Conservation (phyloP, 1,139 yeast species). For the Scheffersomyces parashehatae region DNA sequence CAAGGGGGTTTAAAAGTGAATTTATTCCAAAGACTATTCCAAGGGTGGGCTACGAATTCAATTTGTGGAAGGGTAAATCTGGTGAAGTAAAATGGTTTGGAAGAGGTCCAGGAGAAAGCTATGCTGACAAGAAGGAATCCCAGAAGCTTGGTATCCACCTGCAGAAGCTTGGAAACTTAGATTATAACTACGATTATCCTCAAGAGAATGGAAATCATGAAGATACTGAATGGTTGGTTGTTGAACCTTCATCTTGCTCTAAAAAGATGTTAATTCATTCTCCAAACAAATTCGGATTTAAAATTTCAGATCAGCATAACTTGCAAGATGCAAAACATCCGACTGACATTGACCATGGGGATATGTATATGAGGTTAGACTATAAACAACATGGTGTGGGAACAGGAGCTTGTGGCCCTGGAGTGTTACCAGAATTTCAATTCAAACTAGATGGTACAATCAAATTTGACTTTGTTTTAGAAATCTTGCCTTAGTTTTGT, state of each 20-base stretch:
- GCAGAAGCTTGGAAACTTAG: constrained; percentile 14
- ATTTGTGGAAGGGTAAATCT: constrained; percentile 7
- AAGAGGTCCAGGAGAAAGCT: constrained; percentile 34
- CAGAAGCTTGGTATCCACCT: constrained; percentile 22
- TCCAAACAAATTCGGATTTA: constrained; percentile 13
- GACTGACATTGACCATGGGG: constrained; percentile 17
- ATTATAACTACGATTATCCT: constrained; percentile 29
- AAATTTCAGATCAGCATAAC: constrained; percentile 20
- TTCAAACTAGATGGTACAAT: constrained; percentile 8
- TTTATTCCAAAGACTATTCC: constrained; percentile 14
- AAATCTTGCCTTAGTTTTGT: not conserved
- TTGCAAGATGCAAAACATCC: constrained; percentile 30
- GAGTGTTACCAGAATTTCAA: constrained; percentile 19
- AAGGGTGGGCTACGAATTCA: constrained; percentile 18
- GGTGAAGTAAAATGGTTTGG: constrained; percentile 29
- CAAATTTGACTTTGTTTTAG: not conserved
- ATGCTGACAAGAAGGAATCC: constrained; percentile 29
- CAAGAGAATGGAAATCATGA: constrained; percentile 37
- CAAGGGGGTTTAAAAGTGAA: constrained; percentile 5
- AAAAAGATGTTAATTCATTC: constrained; percentile 4
- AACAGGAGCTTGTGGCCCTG: constrained; percentile 35
- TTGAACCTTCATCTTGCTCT: constrained; percentile 1
- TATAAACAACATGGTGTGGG: constrained; percentile 35
- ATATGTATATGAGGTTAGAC: constrained; percentile 25
- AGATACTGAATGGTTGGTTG: constrained; percentile 28